These are phyloP conservation scores for Arthrinium puccinioides DNA, from an alignment of 2,329 filamentous ascomycete genomes.

Conservation along the genomic window DNA sequence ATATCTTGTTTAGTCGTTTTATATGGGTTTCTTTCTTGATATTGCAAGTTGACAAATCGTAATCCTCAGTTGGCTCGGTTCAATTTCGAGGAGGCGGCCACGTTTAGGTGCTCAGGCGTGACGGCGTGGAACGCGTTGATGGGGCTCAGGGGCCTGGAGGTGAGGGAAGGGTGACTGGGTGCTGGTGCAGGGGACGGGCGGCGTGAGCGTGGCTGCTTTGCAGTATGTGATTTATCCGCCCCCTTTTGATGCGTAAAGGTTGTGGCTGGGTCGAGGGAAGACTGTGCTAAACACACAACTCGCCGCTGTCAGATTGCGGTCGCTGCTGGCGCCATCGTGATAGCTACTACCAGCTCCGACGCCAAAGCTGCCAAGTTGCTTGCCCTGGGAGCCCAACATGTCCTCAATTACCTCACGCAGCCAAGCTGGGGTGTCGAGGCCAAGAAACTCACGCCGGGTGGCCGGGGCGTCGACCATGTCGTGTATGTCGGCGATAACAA, in stretches of 20 bases:
- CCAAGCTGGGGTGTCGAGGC: constrained; percentile 55
- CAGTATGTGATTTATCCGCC: constrained; percentile 11
- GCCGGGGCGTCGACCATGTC: constrained; percentile 52
- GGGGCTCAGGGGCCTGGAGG: constrained; percentile 32
- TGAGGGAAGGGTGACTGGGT: constrained; percentile 27
- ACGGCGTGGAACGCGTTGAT: constrained; percentile 47
- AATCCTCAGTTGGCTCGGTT: too few species aligned
- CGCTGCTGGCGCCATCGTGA: constrained; percentile 43
- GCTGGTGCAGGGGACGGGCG: constrained; percentile 31
- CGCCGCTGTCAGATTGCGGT: constrained; percentile 26
- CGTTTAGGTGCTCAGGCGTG: constrained; percentile 39
- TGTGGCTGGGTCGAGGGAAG: too few species aligned
- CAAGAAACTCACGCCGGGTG: constrained; percentile 35
- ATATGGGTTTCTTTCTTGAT: too few species aligned
- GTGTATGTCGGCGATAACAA: constrained; percentile 59
- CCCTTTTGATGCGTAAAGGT: too few species aligned
- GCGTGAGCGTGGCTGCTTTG: constrained; percentile 28
- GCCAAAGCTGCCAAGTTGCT: constrained; percentile 45
- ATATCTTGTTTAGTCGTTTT: too few species aligned
- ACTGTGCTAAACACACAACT: too few species aligned
- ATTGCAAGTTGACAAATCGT: too few species aligned
- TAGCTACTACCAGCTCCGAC: constrained; percentile 52
- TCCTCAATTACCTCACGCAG: constrained; percentile 54
- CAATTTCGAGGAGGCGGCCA: constrained; percentile 27
- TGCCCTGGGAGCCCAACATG: constrained; percentile 47